A percentile compares a stretch with the other conserved stretches of the same genome.
phyloP scores from a whole-genome alignment of 2,329 filamentous ascomycete species.

The Pseudofabraea citricarpa region DNA sequence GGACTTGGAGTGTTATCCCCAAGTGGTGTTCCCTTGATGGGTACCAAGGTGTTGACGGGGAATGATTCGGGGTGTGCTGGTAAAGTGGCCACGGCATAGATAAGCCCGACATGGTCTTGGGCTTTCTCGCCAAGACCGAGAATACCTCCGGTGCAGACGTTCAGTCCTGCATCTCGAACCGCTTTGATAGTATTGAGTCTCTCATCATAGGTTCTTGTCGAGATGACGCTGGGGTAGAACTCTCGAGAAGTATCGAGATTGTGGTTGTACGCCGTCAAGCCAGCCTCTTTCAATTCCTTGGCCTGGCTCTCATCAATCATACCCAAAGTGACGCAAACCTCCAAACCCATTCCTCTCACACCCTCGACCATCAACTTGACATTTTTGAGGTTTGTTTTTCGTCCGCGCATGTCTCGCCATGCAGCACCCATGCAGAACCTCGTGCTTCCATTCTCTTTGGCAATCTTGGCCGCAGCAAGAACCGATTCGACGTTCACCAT shows the following conservation, averaged over 20 bases:
- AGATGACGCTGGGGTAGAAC: constrained; percentile 83
- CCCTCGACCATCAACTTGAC: constrained; percentile 83
- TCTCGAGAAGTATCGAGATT: constrained; percentile 88
- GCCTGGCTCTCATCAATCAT: constrained; percentile 86
- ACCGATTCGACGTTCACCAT: constrained; percentile 78
- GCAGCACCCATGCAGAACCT: constrained; percentile 95
- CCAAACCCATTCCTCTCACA: constrained; percentile 78
- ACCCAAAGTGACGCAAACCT: constrained; percentile 87
- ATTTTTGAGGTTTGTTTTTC: constrained; percentile 77
- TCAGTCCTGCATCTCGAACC: constrained; percentile 81
- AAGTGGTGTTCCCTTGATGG: constrained; percentile 84
- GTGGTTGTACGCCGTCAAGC: constrained; percentile 89
- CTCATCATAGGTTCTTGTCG: constrained; percentile 83
- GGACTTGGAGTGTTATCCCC: constrained; percentile 68
- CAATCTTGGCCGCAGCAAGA: constrained; percentile 69
- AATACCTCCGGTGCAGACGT: constrained; percentile 87
- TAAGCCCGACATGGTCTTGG: constrained; percentile 74
- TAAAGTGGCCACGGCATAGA: constrained; percentile 77
- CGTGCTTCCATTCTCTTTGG: constrained; percentile 79
- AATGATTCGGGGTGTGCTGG: constrained; percentile 84
- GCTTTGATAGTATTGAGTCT: constrained; percentile 73
- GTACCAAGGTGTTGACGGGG: constrained; percentile 85
- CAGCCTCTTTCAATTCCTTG: constrained; percentile 74
- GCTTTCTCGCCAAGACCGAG: constrained; percentile 77
- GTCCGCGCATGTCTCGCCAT: constrained; percentile 90